phyloP scores from a whole-genome alignment of 2,329 filamentous ascomycete genomes.

The Apiospora malaysiana region DNA sequence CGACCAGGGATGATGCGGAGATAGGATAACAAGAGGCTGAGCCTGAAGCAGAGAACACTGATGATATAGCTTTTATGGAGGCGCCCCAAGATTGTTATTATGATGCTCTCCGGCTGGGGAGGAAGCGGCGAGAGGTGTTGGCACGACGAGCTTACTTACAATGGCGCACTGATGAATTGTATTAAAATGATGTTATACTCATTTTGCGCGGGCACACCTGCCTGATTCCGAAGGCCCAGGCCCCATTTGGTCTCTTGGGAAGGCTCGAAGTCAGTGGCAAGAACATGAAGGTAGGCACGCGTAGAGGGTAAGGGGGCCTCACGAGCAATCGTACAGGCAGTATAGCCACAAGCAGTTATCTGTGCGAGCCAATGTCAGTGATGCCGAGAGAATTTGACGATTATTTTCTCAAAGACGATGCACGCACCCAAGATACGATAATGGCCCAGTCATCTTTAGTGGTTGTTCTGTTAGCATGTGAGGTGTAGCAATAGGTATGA shows the following conservation, averaged over 20 bases:
- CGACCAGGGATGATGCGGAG: constrained; percentile 51
- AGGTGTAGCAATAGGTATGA: too few relatives aligned
- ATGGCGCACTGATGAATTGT: constrained; percentile 49
- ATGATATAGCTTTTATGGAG: constrained; percentile 40
- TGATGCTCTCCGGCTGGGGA: too few relatives aligned
- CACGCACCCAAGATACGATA: constrained; percentile 37
- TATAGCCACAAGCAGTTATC: constrained; percentile 39
- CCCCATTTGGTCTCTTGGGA: constrained; percentile 49
- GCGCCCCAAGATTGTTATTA: too few relatives aligned
- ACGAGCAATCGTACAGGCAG: constrained; percentile 44
- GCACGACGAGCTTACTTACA: constrained; percentile 37
- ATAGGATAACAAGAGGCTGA: constrained; percentile 51
- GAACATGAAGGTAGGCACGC: neutral
- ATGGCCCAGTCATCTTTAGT: constrained; percentile 40
- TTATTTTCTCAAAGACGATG: too few relatives aligned
- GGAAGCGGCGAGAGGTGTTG: too few relatives aligned
- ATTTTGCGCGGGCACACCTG: constrained; percentile 46
- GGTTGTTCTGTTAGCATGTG: neutral
- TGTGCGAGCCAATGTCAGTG: neutral
- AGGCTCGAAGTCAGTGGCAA: neutral
- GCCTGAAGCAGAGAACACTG: constrained; percentile 53
- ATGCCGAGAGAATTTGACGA: too few relatives aligned
- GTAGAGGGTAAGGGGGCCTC: constrained; percentile 25
- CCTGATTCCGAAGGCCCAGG: constrained; percentile 42
- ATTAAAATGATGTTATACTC: constrained; percentile 45